phyloP scores from a whole-genome alignment of 2,329 filamentous ascomycete species.

The Didymella arachidicola region DNA sequence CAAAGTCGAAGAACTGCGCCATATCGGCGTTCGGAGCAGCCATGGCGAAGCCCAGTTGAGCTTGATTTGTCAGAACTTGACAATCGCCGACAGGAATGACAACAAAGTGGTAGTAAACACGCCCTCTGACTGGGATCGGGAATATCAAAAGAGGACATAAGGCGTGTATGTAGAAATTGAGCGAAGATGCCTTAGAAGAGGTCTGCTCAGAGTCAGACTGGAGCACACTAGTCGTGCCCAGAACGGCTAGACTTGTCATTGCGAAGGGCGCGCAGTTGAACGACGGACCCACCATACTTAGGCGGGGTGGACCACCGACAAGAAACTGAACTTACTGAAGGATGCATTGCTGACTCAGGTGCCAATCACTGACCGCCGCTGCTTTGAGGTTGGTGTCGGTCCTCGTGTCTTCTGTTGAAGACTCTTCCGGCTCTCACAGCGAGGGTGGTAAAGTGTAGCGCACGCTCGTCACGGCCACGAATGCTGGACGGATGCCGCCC shows the following conservation, averaged over 20 bases:
- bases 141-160: constrained; percentile 27
- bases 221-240: constrained; percentile 11
- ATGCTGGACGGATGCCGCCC: neutral
- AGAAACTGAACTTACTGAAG: constrained; percentile 8
- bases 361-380: neutral
- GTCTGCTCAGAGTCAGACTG: constrained; percentile 21
- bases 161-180: constrained; percentile 29
- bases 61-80: constrained; percentile 7
- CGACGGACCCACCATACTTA: constrained; percentile 12
- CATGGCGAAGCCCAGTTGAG: constrained; percentile 29
- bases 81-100: neutral
- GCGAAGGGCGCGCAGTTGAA: constrained; percentile 19
- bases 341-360: constrained; percentile 9
- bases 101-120: constrained; percentile 24
- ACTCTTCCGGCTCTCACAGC: neutral
- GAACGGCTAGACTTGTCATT: constrained; percentile 17
- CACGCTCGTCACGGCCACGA: neutral
- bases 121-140: constrained; percentile 20
- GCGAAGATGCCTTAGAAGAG: constrained; percentile 17
- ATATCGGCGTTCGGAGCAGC: constrained; percentile 44
- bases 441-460: neutral
- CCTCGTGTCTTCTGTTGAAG: neutral
- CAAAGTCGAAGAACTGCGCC: constrained; percentile 51
- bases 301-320: constrained; percentile 13
- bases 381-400: neutral